Conservation (phyloP, 257 asterid genomes). For the Fraxinus cuspidata region DNA sequence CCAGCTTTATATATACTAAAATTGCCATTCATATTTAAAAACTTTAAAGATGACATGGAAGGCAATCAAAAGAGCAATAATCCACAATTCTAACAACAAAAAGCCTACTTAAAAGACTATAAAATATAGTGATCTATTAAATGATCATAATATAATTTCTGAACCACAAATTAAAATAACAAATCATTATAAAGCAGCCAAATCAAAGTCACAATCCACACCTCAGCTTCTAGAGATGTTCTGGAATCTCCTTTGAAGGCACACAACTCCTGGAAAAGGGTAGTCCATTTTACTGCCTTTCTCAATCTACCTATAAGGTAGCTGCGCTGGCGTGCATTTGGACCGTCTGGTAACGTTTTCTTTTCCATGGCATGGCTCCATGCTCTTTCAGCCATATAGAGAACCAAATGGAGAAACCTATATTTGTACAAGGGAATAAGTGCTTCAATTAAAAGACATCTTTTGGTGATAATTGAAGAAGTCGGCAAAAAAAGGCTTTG, state of each 20-base stretch:
- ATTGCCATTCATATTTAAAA: constrained; percentile 8
- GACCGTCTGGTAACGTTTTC: constrained; percentile 93
- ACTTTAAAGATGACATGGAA: constrained; percentile 11
- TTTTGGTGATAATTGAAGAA: background rate
- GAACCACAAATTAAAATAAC: background rate
- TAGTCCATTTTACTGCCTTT: constrained; percentile 95
- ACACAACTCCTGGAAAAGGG: constrained; percentile 77
- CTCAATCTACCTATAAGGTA: constrained; percentile 93
- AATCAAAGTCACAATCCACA: constrained; percentile 27
- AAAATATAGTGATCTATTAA: background rate
- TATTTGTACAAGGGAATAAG: constrained; percentile 19
- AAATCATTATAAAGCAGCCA: constrained; percentile 15
- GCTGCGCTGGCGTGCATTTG: constrained; percentile 88
- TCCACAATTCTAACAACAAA: constrained; percentile 14
- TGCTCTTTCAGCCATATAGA: constrained; percentile 93
- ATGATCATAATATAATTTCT: background rate
- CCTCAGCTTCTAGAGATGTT: constrained; percentile 98
- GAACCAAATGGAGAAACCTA: constrained; percentile 90
- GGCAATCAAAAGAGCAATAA: constrained; percentile 15
- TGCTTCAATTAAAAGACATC: background rate
- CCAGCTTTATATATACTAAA: constrained; percentile 7
- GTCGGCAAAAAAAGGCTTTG: background rate
- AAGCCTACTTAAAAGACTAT: background rate
- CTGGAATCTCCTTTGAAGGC: constrained; percentile 86
- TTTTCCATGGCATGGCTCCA: constrained; percentile 99